phyloP scores from a whole-genome alignment of 495 filamentous ascomycete species.

The Echria macrotheca region DNA sequence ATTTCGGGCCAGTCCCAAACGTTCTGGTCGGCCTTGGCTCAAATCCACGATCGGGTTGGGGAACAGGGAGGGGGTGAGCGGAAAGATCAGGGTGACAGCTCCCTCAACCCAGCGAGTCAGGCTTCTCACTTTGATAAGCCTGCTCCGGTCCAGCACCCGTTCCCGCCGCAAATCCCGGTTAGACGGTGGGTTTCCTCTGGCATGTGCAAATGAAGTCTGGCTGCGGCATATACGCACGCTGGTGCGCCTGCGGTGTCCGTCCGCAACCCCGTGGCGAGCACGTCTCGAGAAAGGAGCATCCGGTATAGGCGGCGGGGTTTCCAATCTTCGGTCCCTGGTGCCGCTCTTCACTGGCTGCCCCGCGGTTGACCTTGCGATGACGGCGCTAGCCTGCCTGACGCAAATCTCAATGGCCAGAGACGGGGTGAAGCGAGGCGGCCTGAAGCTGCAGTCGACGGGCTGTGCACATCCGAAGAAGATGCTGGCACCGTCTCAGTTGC shows the following conservation, averaged over 20 bases:
- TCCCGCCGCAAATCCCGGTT: slow-evolving; percentile 22
- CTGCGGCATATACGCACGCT: slow-evolving; percentile 29
- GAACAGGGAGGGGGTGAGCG: slow-evolving; percentile 19
- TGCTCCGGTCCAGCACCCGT: slow-evolving; percentile 15
- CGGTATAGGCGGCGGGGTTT: slow-evolving; percentile 25
- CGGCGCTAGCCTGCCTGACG: slow-evolving; percentile 23
- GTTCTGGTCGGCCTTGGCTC: slow-evolving; percentile 17
- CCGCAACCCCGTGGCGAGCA: slow-evolving; percentile 5
- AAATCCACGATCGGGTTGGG: slow-evolving; percentile 21
- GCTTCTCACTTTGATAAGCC: slow-evolving; percentile 25
- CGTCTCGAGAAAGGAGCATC: slow-evolving; percentile 12
- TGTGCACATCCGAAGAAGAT: slow-evolving; percentile 4
- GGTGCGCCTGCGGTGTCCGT: slow-evolving; percentile 17
- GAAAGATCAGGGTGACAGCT: slow-evolving; percentile 14
- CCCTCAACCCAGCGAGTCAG: slow-evolving; percentile 35
- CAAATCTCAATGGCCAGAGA: slow-evolving; percentile 10
- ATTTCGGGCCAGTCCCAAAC: slow-evolving; percentile 18
- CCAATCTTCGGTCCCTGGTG: too few species aligned
- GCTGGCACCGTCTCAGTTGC: slow-evolving; percentile 5
- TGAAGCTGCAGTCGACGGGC: slow-evolving; percentile 10
- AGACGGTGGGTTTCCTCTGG: slow-evolving; percentile 17
- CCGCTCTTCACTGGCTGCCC: too few species aligned
- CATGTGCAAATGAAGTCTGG: slow-evolving; percentile 28
- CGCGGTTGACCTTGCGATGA: slow-evolving; percentile 22
- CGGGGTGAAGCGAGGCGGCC: slow-evolving; percentile 1